Evolutionary conservation across 2,329 filamentous ascomycete species (phyloP).

Genomic region (Penicillium freii): DNA sequence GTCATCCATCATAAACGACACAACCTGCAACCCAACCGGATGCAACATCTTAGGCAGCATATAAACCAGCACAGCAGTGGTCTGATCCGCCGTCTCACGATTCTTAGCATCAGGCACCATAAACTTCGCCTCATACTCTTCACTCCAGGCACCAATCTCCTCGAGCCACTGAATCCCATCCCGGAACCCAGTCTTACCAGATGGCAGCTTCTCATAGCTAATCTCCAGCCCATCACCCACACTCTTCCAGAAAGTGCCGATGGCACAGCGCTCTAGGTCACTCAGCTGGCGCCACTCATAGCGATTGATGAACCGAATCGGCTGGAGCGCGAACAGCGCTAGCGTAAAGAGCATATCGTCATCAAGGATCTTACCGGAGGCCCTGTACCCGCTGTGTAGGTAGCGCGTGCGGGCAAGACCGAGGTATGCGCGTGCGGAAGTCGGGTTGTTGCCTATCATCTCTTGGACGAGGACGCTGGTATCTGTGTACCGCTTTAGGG

Average conservation of each 20-base stretch:
- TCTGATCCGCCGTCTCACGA: constrained; percentile 55
- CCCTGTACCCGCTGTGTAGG: constrained; percentile 58
- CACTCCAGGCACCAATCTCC: constrained; percentile 52
- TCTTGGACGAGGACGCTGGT: constrained; percentile 52
- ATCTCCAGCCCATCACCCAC: constrained; percentile 70
- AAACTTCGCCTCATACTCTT: constrained; percentile 56
- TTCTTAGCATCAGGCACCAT: constrained; percentile 58
- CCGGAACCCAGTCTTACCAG: constrained; percentile 40
- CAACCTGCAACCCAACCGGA: constrained; percentile 50
- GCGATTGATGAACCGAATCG: constrained; percentile 59
- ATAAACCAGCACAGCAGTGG: constrained; percentile 61
- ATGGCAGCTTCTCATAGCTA: constrained; percentile 48
- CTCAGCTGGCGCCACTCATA: constrained; percentile 71
- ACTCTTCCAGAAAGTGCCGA: constrained; percentile 68
- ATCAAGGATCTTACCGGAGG: constrained; percentile 59
- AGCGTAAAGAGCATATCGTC: constrained; percentile 66
- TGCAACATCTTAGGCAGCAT: constrained; percentile 50
- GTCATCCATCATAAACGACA: constrained; percentile 63
- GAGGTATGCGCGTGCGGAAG: constrained; percentile 46
- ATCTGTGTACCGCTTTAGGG: constrained; percentile 55
- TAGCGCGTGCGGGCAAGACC: constrained; percentile 64
- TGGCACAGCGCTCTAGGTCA: constrained; percentile 65
- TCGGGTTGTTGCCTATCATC: constrained; percentile 46
- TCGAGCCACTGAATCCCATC: constrained; percentile 56
- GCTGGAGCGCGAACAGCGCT: constrained; percentile 64